Percentiles rank a stretch among this genome's conserved stretches.
Conservation (phyloP, 169 alveolate genomes). For the Plasmodium knowlesi region DNA sequence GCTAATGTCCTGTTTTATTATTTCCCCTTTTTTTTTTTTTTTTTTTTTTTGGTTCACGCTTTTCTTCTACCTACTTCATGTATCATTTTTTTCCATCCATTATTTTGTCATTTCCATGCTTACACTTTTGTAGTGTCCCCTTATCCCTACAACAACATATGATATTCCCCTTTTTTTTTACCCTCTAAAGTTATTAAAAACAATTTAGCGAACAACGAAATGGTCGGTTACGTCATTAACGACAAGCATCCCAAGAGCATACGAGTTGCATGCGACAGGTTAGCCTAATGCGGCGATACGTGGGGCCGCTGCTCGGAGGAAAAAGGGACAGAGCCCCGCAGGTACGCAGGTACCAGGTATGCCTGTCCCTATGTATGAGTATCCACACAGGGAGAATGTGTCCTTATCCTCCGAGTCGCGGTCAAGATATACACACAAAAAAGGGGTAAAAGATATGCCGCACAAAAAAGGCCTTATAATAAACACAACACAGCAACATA, state of each 20-base stretch:
- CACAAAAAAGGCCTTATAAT: neutral
- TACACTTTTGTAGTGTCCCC: neutral
- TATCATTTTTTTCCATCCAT: neutral
- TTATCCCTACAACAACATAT: neutral
- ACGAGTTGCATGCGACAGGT: conserved; percentile 92
- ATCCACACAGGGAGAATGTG: neutral
- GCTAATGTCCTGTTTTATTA: neutral
- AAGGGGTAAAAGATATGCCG: neutral
- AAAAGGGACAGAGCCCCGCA: too few species aligned
- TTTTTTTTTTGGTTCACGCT: too few species aligned
- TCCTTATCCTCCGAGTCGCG: neutral
- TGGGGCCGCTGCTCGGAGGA: neutral
- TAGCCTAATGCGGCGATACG: neutral
- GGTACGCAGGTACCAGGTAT: too few species aligned
- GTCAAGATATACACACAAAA: neutral
- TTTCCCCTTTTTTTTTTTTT: neutral
- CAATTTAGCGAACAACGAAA: conserved; percentile 89
- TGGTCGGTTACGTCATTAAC: conserved; percentile 91
- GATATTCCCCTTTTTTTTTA: neutral
- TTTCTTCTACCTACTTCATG: neutral
- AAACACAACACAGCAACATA: neutral
- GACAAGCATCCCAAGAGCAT: conserved; percentile 93
- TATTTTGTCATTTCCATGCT: neutral
- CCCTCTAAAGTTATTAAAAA: conserved; percentile 85
- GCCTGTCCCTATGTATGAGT: neutral